These are phyloP conservation scores for Suillus subaureus DNA, from an alignment of 768 basidiomycete species.

Conservation along the genomic window DNA sequence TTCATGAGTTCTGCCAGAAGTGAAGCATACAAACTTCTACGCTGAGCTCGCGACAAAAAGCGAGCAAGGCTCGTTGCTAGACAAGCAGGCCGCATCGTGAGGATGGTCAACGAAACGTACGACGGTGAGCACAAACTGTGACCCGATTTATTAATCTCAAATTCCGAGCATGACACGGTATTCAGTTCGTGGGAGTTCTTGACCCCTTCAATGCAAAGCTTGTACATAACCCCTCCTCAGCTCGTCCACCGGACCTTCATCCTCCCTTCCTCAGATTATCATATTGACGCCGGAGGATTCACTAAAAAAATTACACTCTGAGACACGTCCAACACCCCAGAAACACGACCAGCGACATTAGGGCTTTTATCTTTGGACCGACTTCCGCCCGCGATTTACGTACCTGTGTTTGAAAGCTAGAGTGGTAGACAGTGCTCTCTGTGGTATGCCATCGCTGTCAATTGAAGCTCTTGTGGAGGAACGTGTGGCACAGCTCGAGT, in stretches of 20 bases:
- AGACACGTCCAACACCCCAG: background rate
- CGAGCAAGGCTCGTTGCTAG: slow-evolving; percentile 20
- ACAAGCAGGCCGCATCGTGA: slow-evolving; percentile 10
- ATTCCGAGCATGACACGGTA: slow-evolving; percentile 4
- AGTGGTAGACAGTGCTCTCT: slow-evolving; percentile 4
- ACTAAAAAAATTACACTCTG: background rate
- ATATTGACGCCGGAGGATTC: background rate
- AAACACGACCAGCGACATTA: background rate
- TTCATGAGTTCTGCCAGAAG: background rate
- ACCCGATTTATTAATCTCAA: background rate
- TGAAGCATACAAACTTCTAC: background rate
- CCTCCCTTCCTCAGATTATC: background rate
- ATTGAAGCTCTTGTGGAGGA: slow-evolving; percentile 40
- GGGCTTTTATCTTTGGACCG: background rate
- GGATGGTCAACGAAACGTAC: background rate
- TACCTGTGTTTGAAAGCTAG: slow-evolving; percentile 2
- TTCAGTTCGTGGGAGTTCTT: slow-evolving; percentile 3
- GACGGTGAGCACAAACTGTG: slow-evolving; percentile 4
- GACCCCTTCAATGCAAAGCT: background rate
- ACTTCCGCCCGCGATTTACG: slow-evolving; percentile 5
- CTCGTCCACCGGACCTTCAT: background rate
- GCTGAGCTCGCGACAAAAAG: slow-evolving; percentile 16
- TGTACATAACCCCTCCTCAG: background rate
- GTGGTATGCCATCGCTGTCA: slow-evolving; percentile 27
- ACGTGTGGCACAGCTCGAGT: slow-evolving; percentile 38